These are phyloP conservation scores for Trichoderma brevicompactum DNA, from an alignment of 2,329 filamentous ascomycete species.

Conservation along the genomic window DNA sequence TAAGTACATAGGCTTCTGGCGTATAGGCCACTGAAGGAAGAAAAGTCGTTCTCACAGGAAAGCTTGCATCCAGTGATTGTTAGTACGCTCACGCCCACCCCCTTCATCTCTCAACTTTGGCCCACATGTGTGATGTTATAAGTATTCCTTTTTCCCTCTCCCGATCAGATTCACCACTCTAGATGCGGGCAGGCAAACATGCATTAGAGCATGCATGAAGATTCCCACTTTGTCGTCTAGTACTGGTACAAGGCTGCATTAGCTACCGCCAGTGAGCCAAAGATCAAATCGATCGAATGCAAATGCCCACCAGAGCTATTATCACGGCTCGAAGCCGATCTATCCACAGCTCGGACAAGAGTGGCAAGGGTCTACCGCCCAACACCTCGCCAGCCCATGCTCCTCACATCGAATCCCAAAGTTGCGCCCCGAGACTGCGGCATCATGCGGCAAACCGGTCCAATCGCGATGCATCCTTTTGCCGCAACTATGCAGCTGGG, in stretches of 20 bases:
- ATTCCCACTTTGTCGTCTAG: not conserved
- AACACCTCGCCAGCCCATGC: not conserved
- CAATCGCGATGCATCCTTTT: slow-evolving; percentile 14
- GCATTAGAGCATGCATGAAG: not conserved
- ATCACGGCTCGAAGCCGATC: not conserved
- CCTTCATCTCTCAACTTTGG: not conserved
- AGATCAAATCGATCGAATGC: not conserved
- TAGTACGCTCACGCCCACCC: not conserved
- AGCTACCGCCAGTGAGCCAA: not conserved
- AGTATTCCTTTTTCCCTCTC: too few relatives aligned
- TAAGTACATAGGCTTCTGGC: not conserved
- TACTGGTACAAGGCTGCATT: not conserved
- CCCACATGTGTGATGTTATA: not conserved
- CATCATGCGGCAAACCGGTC: slow-evolving; percentile 16
- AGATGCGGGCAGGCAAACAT: too few relatives aligned
- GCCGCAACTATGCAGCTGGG: slow-evolving; percentile 5
- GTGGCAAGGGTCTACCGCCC: not conserved
- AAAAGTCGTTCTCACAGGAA: not conserved
- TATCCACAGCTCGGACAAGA: not conserved
- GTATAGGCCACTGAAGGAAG: not conserved
- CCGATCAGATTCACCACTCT: too few relatives aligned
- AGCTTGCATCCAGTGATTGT: not conserved
- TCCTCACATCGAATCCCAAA: not conserved
- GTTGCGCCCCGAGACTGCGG: slow-evolving; percentile 15
- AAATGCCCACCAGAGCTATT: not conserved